These are phyloP conservation scores for Myriangium duriaei DNA, from an alignment of 2,329 filamentous ascomycete species.

Conservation along the genomic window DNA sequence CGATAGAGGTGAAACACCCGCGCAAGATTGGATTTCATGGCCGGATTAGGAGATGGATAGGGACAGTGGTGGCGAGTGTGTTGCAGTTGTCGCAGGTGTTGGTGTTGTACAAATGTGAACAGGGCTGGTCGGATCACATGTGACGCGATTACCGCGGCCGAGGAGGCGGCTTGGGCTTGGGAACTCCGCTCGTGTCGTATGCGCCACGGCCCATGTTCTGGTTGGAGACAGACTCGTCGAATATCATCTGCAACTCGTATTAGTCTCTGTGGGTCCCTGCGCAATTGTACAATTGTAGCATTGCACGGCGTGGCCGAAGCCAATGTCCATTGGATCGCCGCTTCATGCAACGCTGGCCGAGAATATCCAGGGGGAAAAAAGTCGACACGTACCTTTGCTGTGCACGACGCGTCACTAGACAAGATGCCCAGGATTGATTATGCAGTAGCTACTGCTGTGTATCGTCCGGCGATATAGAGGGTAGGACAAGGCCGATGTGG, in stretches of 20 bases:
- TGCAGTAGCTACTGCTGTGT: neutral
- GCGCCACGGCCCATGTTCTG: constrained; percentile 37
- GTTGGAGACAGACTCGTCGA: constrained; percentile 4
- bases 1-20: neutral
- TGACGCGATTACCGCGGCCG: constrained; percentile 15
- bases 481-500: too few relatives aligned
- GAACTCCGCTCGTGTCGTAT: constrained; percentile 38
- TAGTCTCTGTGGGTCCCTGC: neutral
- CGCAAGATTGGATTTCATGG: neutral
- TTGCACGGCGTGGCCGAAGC: too few relatives aligned
- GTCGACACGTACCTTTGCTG: too few relatives aligned
- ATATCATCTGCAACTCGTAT: constrained; percentile 1
- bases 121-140: too few relatives aligned
- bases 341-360: too few relatives aligned
- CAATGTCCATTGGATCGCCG: too few relatives aligned
- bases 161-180: constrained; percentile 31
- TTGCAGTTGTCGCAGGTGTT: too few relatives aligned
- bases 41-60: neutral
- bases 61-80: neutral
- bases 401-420: too few relatives aligned
- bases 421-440: too few relatives aligned
- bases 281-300: too few relatives aligned
- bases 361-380: too few relatives aligned
- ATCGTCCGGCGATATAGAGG: neutral
- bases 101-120: too few relatives aligned